Evolutionary conservation across 2,329 filamentous ascomycete genomes (phyloP), one percentile per base, ranked within the genome.

Genomic region (Rugonectria rugulosa): DNA sequence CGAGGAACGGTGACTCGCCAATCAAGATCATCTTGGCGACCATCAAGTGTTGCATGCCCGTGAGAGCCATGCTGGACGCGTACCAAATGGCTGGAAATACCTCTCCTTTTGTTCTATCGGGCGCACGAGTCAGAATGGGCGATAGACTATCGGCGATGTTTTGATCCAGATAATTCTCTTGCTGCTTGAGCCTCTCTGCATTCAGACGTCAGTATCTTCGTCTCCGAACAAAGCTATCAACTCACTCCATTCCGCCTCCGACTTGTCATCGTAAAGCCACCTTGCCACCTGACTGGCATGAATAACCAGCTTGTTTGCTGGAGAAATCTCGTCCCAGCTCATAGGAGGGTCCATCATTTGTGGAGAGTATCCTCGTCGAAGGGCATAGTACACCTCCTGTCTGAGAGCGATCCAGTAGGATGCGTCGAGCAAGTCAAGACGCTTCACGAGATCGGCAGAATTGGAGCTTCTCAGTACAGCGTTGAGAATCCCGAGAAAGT

Each of bases 21-120:
- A 57, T 52, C 0, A 66, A 7, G 0, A 66, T 66, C 63, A 66
- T 66, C 9, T 64, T 66, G 5, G 63, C 63, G 3, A 66, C 45
- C 63, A 66, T 66, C 37, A 64, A 52, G 5, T 66, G 63, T 5
- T 66, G 63, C 61, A 66, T 66, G 0, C 58, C 63, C 0, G 61
- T 66, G 0, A 66, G 47, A 0, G 63, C 63, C 4, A 66, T 66
- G 0, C 57, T 46, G 1, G 63, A 66, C 0, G 61, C 54, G 5
- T 61, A 66, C 63, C 63, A 66, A 2, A 64, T 52, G 0, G 56
- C 57, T 0, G 63, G 63, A 0, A 66, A 66, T 2, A 66, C 59
- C 0, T 66, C 63, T 5, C 63, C 63, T 0, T 53, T 38, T 0
- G 32, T 19, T 5, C 57, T 38, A 0, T 63, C 41, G 1, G 63